These are phyloP conservation scores for Penicillium brevicompactum DNA, from an alignment of 2,329 filamentous ascomycete genomes.

Conservation along the genomic window DNA sequence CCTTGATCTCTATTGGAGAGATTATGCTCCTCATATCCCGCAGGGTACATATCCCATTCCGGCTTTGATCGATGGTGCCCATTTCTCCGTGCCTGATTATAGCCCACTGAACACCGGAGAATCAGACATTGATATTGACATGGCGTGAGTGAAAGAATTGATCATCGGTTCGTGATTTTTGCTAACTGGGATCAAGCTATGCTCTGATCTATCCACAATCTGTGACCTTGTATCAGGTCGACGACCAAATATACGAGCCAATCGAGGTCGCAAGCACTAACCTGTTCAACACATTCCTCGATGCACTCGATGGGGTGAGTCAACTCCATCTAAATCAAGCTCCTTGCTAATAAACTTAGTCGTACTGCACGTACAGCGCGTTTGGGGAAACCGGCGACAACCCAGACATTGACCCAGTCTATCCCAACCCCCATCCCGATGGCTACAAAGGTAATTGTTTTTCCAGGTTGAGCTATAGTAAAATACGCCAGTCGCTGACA, in stretches of 20 bases:
- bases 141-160: slow-evolving; percentile 42
- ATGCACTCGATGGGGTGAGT: slow-evolving; percentile 53
- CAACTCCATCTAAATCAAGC: no score
- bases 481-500: not conserved
- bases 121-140: slow-evolving; percentile 58
- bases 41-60: slow-evolving; percentile 49
- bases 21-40: slow-evolving; percentile 46
- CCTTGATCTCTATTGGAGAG: slow-evolving; percentile 52
- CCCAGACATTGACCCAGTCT: slow-evolving; percentile 52
- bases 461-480: no score
- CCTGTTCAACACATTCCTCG: slow-evolving; percentile 52
- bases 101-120: slow-evolving; percentile 45
- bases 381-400: slow-evolving; percentile 54
- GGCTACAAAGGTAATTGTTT: slow-evolving; percentile 51
- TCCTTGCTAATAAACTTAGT: slow-evolving; percentile 23
- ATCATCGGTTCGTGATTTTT: not conserved
- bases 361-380: slow-evolving; percentile 56
- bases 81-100: slow-evolving; percentile 41
- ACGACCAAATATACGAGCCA: slow-evolving; percentile 49
- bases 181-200: slow-evolving; percentile 26
- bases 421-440: slow-evolving; percentile 51
- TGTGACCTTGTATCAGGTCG: slow-evolving; percentile 54
- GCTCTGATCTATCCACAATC: slow-evolving; percentile 56
- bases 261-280: slow-evolving; percentile 30
- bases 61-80: slow-evolving; percentile 51